Evolutionary conservation across 2,329 filamentous ascomycete species (phyloP).

Genomic region (Aureobasidium sp.): DNA sequence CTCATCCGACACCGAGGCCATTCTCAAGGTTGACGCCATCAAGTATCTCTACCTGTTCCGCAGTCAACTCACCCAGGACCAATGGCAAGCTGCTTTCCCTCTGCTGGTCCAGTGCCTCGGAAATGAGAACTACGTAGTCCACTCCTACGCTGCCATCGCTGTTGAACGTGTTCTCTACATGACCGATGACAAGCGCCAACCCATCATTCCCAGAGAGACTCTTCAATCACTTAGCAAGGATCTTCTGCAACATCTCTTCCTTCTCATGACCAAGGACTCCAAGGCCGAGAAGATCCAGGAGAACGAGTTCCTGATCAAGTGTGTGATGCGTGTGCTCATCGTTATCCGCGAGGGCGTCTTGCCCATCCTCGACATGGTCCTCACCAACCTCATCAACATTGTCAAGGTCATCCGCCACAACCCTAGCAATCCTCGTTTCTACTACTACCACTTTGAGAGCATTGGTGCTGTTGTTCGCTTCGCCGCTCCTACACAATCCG

Average conservation of each 20-base stretch:
- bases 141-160: slow-evolving; percentile 93
- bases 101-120: slow-evolving; percentile 85
- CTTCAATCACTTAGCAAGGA: slow-evolving; percentile 73
- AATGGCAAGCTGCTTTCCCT: slow-evolving; percentile 85
- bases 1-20: slow-evolving; percentile 61
- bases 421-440: slow-evolving; percentile 94
- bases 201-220: slow-evolving; percentile 69
- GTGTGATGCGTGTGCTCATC: slow-evolving; percentile 93
- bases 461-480: slow-evolving; percentile 79
- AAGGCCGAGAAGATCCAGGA: slow-evolving; percentile 91
- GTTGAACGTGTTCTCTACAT: slow-evolving; percentile 89
- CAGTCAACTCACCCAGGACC: slow-evolving; percentile 81
- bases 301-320: slow-evolving; percentile 98
- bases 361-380: slow-evolving; percentile 65
- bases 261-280: slow-evolving; percentile 74
- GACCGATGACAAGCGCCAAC: slow-evolving; percentile 62
- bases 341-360: slow-evolving; percentile 78
- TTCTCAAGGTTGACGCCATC: slow-evolving; percentile 94
- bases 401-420: slow-evolving; percentile 88
- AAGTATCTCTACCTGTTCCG: slow-evolving; percentile 97
- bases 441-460: slow-evolving; percentile 97
- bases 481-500: slow-evolving; percentile 58
- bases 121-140: slow-evolving; percentile 88
- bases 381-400: slow-evolving; percentile 78
- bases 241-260: slow-evolving; percentile 81